Base-by-base conservation (phyloP, 139 green algal genomes). In the Yamagishiella unicocca region DNA sequence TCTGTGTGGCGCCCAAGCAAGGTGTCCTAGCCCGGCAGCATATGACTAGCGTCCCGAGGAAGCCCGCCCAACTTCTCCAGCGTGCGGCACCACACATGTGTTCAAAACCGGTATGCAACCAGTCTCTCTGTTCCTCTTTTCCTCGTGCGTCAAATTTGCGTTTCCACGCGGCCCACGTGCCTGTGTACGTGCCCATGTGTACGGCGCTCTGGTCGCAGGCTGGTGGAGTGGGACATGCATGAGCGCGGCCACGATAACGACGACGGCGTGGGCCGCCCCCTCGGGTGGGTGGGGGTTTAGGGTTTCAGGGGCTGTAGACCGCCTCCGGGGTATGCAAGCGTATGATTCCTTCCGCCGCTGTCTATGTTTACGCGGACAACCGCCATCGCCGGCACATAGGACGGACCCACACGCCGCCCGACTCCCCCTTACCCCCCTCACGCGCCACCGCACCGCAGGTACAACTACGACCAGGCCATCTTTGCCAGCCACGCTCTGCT, bases 401-500 rank as follows among this genome's bases (percentile, higher is more conserved):
- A 58, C 14, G 50, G 50, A 58, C 50, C 50, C 24, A 67, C 19
- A 6, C 58, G 19, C 58, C 24, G n/a, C 9, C 64, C 31, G 19
- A 68, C 61, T 73, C 10, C 64, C 64, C 10, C n/a, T 73, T 73
- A 8, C n/a, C 42, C 64, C n/a, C 31, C n/a, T 76, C 17, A 12
- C 64, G 21, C 22, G 4, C 21, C 35, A 38, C 70, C 22, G 21
- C 70, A 40, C 40, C 37, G 5, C 72, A 80, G 72, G 12, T 80
- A 80, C 72, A 64, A 64, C 72, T 80, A 80, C 72, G 74, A 82
- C 74, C 74, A 82, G 46, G 74, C 74, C 43, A 46, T 82, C 25
- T 46, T 68, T 21, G 31, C 74, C 31, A 50, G 74, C 50, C 74
- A 82, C 74, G 74, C 29, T 19, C 12, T 42, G 40, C 74, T 82